Percentiles rank a stretch among this genome's conserved stretches.
Conservation (phyloP, 331 rosid species). For the Acacia pycnantha region DNA sequence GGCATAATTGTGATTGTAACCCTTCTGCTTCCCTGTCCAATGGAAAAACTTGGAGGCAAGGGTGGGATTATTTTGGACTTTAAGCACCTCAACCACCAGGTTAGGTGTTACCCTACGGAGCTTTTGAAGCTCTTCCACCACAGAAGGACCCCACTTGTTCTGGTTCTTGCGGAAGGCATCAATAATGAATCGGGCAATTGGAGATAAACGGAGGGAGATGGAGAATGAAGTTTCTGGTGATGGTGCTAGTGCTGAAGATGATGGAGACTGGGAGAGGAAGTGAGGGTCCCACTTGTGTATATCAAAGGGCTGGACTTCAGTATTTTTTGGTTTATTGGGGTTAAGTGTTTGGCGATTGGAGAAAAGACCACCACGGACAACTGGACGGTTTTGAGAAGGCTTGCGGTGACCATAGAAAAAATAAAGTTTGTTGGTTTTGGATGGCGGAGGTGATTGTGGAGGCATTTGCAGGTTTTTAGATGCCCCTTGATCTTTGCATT, state of each 20-base stretch:
- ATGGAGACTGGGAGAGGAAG: slow-evolving; percentile 31
- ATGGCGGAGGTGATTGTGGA: slow-evolving; percentile 49
- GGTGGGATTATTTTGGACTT: slow-evolving; percentile 46
- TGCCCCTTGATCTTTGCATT: neutral
- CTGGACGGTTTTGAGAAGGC: slow-evolving; percentile 78
- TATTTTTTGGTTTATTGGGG: slow-evolving; percentile 22
- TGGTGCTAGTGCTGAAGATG: neutral
- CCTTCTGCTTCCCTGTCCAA: slow-evolving; percentile 76
- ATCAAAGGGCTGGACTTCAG: slow-evolving; percentile 37
- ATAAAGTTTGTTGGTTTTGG: slow-evolving; percentile 46
- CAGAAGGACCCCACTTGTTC: slow-evolving; percentile 59
- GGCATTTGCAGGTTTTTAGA: slow-evolving; percentile 47
- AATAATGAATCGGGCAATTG: slow-evolving; percentile 69
- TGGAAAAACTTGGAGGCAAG: slow-evolving; percentile 72
- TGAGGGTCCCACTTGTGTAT: slow-evolving; percentile 77
- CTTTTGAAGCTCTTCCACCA: slow-evolving; percentile 64
- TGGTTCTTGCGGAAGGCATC: slow-evolving; percentile 65
- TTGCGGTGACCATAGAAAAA: slow-evolving; percentile 85
- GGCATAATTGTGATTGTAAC: slow-evolving; percentile 62
- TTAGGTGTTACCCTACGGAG: slow-evolving; percentile 72
- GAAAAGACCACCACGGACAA: slow-evolving; percentile 78
- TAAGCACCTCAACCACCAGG: slow-evolving; percentile 75
- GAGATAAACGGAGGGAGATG: slow-evolving; percentile 59
- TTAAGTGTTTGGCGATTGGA: slow-evolving; percentile 60
- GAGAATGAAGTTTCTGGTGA: slow-evolving; percentile 38